Evolutionary conservation across 441 rosid genomes (phyloP), one percentile per base, ranked within the genome.

Genomic region (Pelargonium citronellum): DNA sequence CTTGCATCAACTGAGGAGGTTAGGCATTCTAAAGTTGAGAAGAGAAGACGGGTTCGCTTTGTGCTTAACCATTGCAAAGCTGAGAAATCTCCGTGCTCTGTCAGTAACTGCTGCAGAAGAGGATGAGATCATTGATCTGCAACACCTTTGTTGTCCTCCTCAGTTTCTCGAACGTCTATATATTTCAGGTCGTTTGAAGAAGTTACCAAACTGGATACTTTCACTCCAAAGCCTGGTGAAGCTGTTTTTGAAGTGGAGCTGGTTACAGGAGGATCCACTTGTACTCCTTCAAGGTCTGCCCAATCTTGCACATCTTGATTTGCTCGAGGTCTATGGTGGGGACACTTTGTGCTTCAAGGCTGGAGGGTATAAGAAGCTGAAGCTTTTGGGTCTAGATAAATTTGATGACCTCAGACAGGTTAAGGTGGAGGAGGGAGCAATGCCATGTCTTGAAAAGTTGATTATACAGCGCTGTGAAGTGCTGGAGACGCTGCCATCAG

Each of bases 371-470:
- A 17, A 71, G 72, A 79, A 47, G 70, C 86, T 85, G 4, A 79
- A 76, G 76, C 17, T 72, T 37, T 39, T 83, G 37, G 84, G 83
- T 9, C 73, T 85, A 34, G 79, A 80, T 68, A 76, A 81, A 13
- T 69, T 82, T 20, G 73, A 82, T 20, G 62, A 71, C 44, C 84
- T 86, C 20, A 67, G 58, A 44, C 47, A 13, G 11, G 75, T 86
- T 17, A 60, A 12, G 0, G 51, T 83, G 37, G 69, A 75, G 53
- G n/a, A 74, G 20, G 86, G 85, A 73, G 82, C 84, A 71, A 73
- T 80, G 79, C 83, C 80, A 13, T 55, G 51, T n/a, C 83, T 85
- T 6, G 74, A 83, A 47, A 80, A 75, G 68, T 77, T 79, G 8
- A 72, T 75, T 6, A 69, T 85, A 37, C 76, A 71, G 37, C 69